These are phyloP conservation scores for Dipteronia dyeriana DNA, from an alignment of 345 rosid species.

Conservation along the genomic window DNA sequence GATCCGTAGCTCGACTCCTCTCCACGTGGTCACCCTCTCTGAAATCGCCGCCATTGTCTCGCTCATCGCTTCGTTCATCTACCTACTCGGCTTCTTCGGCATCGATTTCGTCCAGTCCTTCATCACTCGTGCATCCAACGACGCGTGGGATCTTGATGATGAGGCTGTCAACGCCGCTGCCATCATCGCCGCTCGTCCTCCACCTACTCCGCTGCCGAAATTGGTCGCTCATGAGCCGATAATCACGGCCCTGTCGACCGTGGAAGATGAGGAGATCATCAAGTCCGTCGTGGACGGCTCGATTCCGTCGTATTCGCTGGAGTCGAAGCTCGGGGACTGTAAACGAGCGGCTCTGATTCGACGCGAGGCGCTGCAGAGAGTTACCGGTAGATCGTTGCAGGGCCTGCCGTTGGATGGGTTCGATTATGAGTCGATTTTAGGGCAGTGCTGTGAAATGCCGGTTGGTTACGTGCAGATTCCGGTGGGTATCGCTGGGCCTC, in stretches of 20 bases:
- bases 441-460: constrained; percentile 99
- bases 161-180: constrained; percentile 16
- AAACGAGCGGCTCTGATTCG: constrained; percentile 69
- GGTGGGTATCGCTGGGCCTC: constrained; percentile 90
- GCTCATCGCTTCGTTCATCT: constrained; percentile 77
- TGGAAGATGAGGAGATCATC: constrained; percentile 68
- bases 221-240: constrained; percentile 35
- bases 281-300: constrained; percentile 56
- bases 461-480: constrained; percentile 93
- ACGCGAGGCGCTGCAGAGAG: constrained; percentile 79
- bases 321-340: constrained; percentile 80
- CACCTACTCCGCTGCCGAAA: constrained; percentile 8
- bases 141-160: constrained; percentile 61
- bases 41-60: constrained; percentile 76
- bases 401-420: constrained; percentile 86
- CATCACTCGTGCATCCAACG: constrained; percentile 60
- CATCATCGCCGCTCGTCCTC: not conserved
- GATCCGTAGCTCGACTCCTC: constrained; percentile 87
- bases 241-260: constrained; percentile 40
- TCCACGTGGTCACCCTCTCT: constrained; percentile 72
- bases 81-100: constrained; percentile 83
- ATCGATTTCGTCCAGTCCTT: constrained; percentile 88
- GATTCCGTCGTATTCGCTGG: constrained; percentile 71
- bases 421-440: constrained; percentile 77
- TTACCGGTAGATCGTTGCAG: constrained; percentile 64